Percentiles rank a stretch among this genome's conserved stretches.
Conservation (phyloP, 306 rosid species). For the Amphicarpaea edgeworthii region DNA sequence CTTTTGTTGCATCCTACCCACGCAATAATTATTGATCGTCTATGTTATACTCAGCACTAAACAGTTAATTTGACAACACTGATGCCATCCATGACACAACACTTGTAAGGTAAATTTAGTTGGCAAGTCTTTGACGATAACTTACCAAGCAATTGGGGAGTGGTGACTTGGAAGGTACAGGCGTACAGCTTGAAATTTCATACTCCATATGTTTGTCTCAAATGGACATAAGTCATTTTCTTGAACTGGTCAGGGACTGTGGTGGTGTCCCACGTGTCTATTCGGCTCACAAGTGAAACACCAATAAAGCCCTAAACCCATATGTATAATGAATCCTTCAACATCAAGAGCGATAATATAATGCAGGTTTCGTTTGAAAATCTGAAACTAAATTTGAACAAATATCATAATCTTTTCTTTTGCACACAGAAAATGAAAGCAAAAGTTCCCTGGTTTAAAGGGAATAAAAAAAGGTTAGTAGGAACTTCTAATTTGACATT, state of each 20-base stretch:
- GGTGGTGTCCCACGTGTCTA: background rate
- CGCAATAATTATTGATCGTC: too few species aligned
- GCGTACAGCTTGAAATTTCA: background rate
- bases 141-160: background rate
- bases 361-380: too few species aligned
- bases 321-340: background rate
- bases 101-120: background rate
- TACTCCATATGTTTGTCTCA: background rate
- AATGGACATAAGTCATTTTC: constrained; percentile 7
- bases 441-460: background rate
- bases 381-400: too few species aligned
- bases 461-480: background rate
- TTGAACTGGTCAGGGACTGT: background rate
- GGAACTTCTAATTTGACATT: constrained; percentile 15
- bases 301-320: background rate
- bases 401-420: too few species aligned
- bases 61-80: background rate
- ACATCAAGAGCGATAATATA: too few species aligned
- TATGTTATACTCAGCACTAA: background rate
- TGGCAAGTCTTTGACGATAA: background rate
- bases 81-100: constrained; percentile 3
- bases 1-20: constrained; percentile 7
- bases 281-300: background rate
- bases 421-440: background rate
- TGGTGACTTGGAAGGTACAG: background rate